Percentiles rank a stretch among this genome's conserved stretches.
phyloP scores from a whole-genome alignment of 768 basidiomycete species.

The Suillus paluster region DNA sequence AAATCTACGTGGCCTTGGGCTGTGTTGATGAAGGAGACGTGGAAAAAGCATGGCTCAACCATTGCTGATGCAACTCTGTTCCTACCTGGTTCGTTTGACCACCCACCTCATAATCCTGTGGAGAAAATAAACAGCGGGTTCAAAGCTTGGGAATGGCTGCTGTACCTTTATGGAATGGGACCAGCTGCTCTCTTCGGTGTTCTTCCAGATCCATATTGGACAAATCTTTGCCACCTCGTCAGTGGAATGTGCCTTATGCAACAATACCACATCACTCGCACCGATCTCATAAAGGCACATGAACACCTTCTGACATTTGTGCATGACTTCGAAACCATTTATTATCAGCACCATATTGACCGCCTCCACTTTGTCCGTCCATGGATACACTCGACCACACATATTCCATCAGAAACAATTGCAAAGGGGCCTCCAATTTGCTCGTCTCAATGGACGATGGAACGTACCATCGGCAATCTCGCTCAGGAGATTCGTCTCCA shows the following conservation, averaged over 20 bases:
- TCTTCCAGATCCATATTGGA: neutral
- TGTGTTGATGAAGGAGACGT: slow-evolving; percentile 24
- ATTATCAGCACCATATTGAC: slow-evolving; percentile 23
- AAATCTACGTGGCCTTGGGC: slow-evolving; percentile 35
- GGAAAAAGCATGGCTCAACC: slow-evolving; percentile 7
- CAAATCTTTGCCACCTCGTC: slow-evolving; percentile 14
- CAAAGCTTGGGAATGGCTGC: neutral
- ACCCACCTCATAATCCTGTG: slow-evolving; percentile 21
- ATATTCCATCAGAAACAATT: slow-evolving; percentile 26
- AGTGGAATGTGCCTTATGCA: slow-evolving; percentile 21
- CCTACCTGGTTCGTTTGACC: slow-evolving; percentile 22
- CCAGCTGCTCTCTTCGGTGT: neutral
- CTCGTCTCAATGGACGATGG: slow-evolving; percentile 35
- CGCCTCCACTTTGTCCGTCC: slow-evolving; percentile 35
- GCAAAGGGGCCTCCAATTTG: slow-evolving; percentile 25
- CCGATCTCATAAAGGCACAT: slow-evolving; percentile 18
- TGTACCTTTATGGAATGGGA: slow-evolving; percentile 1
- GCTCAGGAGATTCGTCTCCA: slow-evolving; percentile 23
- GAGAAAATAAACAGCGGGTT: no score
- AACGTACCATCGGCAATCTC: slow-evolving; percentile 30
- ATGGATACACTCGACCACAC: slow-evolving; percentile 28
- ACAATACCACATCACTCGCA: slow-evolving; percentile 18
- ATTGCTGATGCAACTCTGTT: slow-evolving; percentile 21
- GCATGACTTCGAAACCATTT: slow-evolving; percentile 34
- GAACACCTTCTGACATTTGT: slow-evolving; percentile 22